Percentiles rank a stretch among this genome's conserved stretches.
phyloP scores from a whole-genome alignment of 2,329 filamentous ascomycete species.

The Sphaceloma murrayae region DNA sequence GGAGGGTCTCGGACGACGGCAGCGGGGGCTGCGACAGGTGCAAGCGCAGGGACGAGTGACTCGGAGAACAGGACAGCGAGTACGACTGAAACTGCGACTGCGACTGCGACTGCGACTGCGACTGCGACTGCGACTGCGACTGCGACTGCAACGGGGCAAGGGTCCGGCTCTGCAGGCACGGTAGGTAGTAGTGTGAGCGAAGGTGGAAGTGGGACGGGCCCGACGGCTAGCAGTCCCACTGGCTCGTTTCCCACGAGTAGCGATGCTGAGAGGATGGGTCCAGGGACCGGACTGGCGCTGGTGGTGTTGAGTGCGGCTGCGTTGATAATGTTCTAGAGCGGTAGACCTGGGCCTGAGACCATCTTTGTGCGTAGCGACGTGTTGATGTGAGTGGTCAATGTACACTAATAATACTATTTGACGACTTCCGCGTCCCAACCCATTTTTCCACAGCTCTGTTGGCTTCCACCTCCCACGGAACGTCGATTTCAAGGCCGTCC shows the following conservation, averaged over 20 bases:
- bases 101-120: not conserved
- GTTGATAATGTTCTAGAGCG: not conserved
- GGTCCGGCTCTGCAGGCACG: too few species aligned
- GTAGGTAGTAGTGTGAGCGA: too few species aligned
- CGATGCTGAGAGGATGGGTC: constrained; percentile 1
- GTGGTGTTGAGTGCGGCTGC: not conserved
- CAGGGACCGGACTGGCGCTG: not conserved
- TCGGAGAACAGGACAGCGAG: not conserved
- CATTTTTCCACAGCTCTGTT: too few species aligned
- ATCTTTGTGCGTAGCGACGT: too few species aligned
- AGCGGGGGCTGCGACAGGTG: not conserved
- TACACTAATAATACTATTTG: too few species aligned
- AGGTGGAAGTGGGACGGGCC: not conserved
- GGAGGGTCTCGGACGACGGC: not conserved
- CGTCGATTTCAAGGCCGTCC: too few species aligned
- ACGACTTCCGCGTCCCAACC: too few species aligned
- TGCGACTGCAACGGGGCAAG: not conserved
- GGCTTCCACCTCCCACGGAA: too few species aligned
- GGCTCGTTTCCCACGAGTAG: not conserved
- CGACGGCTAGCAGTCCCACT: constrained; percentile 6
- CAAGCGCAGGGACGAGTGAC: not conserved
- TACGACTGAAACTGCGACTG: not conserved
- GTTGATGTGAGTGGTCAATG: too few species aligned
- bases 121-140: not conserved
- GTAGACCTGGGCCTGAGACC: too few species aligned